phyloP scores from a whole-genome alignment of 164 flowering plant genomes.

The Vitis amurensis region DNA sequence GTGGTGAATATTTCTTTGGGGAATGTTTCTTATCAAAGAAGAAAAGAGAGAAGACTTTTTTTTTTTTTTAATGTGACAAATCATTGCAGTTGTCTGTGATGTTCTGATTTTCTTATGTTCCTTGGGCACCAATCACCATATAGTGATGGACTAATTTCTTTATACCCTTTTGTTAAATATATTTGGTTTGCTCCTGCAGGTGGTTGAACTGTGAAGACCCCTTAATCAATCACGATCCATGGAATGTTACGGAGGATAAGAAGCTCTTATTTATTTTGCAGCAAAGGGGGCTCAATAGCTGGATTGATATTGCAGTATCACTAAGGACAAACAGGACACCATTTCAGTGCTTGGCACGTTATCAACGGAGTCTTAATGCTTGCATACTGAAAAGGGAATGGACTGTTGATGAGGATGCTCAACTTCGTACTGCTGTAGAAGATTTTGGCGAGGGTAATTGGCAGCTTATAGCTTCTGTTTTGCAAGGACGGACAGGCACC shows the following conservation, averaged over 20 bases:
- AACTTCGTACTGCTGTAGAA: conserved; percentile 77
- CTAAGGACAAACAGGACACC: conserved; percentile 83
- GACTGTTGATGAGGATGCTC: conserved; percentile 83
- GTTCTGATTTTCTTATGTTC: neutral
- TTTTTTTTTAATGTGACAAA: too few species aligned
- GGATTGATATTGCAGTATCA: conserved; percentile 67
- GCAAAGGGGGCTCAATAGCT: conserved; percentile 63
- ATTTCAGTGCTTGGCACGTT: conserved; percentile 82
- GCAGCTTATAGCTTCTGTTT: conserved; percentile 74
- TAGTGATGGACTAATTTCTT: conserved; percentile 2
- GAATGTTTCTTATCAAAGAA: neutral
- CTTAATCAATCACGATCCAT: conserved; percentile 56
- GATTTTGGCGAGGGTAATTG: conserved; percentile 75
- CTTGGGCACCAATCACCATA: neutral
- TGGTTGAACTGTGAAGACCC: conserved; percentile 91
- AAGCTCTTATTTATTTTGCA: conserved; percentile 53
- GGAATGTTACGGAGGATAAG: conserved; percentile 78
- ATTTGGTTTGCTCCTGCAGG: conserved; percentile 35
- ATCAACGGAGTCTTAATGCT: conserved; percentile 88
- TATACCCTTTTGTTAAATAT: neutral
- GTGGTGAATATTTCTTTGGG: conserved; percentile 14
- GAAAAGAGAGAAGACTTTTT: too few species aligned
- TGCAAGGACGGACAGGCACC: conserved; percentile 74
- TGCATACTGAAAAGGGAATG: conserved; percentile 70
- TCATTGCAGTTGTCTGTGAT: conserved; percentile 18